phyloP scores from a whole-genome alignment of 2,329 filamentous ascomycete species.

The Fusarium papillatum region DNA sequence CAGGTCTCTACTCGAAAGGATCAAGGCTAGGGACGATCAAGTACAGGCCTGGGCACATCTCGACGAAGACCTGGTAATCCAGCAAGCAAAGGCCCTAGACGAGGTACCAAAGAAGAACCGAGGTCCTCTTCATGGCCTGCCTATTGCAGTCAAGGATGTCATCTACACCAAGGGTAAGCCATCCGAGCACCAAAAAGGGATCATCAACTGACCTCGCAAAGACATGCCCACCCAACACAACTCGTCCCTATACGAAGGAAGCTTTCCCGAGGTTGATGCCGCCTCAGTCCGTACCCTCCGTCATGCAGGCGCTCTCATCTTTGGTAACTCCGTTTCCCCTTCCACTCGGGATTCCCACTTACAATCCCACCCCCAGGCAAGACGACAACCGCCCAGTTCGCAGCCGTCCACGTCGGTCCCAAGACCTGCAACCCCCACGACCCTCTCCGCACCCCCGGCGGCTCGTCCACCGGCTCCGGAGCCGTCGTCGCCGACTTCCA shows the following conservation, averaged over 20 bases:
- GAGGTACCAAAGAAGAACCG: slow-evolving; percentile 59
- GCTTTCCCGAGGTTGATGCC: slow-evolving; percentile 64
- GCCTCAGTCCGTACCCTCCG: slow-evolving; percentile 65
- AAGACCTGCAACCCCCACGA: slow-evolving; percentile 76
- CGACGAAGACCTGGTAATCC: slow-evolving; percentile 58
- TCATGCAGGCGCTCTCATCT: slow-evolving; percentile 68
- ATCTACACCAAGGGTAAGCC: slow-evolving; percentile 65
- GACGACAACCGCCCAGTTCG: slow-evolving; percentile 73
- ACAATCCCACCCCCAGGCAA: slow-evolving; percentile 30
- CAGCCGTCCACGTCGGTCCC: slow-evolving; percentile 65
- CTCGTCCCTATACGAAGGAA: slow-evolving; percentile 66
- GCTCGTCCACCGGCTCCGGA: slow-evolving; percentile 77
- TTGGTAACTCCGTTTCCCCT: slow-evolving; percentile 45
- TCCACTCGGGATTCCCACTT: background rate
- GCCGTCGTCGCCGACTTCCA: slow-evolving; percentile 77
- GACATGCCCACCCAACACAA: slow-evolving; percentile 71
- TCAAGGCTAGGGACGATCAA: slow-evolving; percentile 56
- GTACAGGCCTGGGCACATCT: slow-evolving; percentile 67
- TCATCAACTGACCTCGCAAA: slow-evolving; percentile 27
- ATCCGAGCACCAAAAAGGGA: background rate
- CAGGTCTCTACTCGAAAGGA: slow-evolving; percentile 59
- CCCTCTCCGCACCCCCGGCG: slow-evolving; percentile 73
- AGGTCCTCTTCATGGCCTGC: slow-evolving; percentile 70
- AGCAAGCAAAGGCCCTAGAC: slow-evolving; percentile 65
- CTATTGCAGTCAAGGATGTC: slow-evolving; percentile 72